Base-by-base conservation (phyloP, 1,139 yeast genomes). In the Protomyces macrosporus region DNA sequence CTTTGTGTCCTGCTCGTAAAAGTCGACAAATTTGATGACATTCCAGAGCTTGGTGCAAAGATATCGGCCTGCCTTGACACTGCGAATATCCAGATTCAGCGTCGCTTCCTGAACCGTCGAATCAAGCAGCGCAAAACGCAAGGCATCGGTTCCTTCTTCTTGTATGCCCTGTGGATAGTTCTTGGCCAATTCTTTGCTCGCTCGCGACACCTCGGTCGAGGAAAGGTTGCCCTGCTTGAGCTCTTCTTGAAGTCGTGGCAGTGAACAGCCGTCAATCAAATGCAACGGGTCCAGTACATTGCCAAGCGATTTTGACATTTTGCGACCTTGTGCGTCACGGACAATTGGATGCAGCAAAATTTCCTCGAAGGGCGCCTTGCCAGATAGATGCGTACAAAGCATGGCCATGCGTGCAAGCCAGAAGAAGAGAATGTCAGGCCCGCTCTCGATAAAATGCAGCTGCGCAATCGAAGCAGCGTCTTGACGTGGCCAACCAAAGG, bases 391-490 rank as follows among this genome's bases (percentile, higher is more conserved):
- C 4, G 67, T 59, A 35, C 67, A 62, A n/a, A 65, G 58, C 56
- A 64, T 48, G 3, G 67, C 67, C 67, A 65, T 65, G 39, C 67
- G 57, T 23, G 61, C 65, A 5, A 65, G 53, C 67, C 67, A 65
- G 53, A 65, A 65, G 54, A 65, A 65, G 9, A 65, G 48, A 42
- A 65, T 64, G 12, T 65, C 67, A 7, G 67, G 58, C 3, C 67
- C 67, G n/a, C 65, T 65, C 42, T 65, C 67, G 51, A 65, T 63
- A 39, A 65, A 58, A 16, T 45, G 39, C 36, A 52, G 45, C n/a
- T 45, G 50, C 14, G 12, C 32, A 16, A 16, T 6, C 6, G 33
- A 45, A 93, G 86, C 86, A 90, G 77, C 74, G 64, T 91, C 82
- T 23, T 78, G 76, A 65, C 84, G 78, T 6, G 60, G 67, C 67